Percentiles rank a stretch among this genome's conserved stretches.
phyloP scores from a whole-genome alignment of 78 protist genomes.

The Carpediemonas membranifera region DNA sequence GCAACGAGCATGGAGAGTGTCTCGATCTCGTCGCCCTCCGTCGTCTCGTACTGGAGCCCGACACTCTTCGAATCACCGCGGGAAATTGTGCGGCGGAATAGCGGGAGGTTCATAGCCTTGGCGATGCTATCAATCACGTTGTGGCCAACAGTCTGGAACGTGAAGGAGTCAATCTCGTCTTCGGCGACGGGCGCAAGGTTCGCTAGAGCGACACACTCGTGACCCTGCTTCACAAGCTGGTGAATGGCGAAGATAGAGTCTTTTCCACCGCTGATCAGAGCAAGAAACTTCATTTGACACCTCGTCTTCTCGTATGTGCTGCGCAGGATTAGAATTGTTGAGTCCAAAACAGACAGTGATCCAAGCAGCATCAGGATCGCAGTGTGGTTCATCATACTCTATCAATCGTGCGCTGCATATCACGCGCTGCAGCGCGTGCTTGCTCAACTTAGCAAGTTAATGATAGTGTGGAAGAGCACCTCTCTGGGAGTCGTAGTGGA shows the following conservation, averaged over 20 bases:
- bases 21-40: constrained; percentile 69
- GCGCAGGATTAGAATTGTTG: no score
- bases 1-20: constrained; percentile 44
- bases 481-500: no score
- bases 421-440: no score
- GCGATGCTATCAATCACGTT: constrained; percentile 42
- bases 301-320: no score
- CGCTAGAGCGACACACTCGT: constrained; percentile 66
- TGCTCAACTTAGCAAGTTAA: no score
- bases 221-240: constrained; percentile 66
- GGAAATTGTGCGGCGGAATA: no score
- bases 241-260: constrained; percentile 55
- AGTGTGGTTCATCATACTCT: no score
- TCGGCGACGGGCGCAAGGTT: constrained; percentile 60
- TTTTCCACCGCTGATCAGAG: constrained; percentile 84
- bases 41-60: constrained; percentile 24
- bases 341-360: no score
- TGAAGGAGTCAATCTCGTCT: constrained; percentile 80
- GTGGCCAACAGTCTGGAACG: constrained; percentile 85
- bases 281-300: constrained; percentile 59
- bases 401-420: no score
- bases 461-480: no score
- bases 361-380: no score
- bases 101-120: constrained; percentile 50
- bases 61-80: not conserved